A percentile compares a stretch with the other conserved stretches of the same genome.
Conservation (phyloP, 345 rosid species). For the Schrenkiella parvula region DNA sequence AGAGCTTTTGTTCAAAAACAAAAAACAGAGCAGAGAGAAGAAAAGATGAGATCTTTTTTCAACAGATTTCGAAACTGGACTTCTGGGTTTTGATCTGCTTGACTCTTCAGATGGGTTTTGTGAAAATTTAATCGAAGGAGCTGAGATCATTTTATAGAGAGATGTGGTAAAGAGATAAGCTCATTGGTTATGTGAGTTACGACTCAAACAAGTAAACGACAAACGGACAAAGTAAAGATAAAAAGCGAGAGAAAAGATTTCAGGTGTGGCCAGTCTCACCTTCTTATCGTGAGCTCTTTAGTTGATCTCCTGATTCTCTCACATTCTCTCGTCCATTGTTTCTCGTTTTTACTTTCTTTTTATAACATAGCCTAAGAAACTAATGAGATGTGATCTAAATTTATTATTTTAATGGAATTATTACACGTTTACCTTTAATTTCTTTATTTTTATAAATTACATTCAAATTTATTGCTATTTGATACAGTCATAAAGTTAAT, state of each 20-base stretch:
- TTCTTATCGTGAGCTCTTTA: slow-evolving; percentile 26
- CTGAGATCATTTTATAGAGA: slow-evolving; percentile 30
- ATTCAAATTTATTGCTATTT: neutral
- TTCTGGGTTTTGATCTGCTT: slow-evolving; percentile 21
- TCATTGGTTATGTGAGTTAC: slow-evolving; percentile 28
- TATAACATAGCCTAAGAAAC: neutral
- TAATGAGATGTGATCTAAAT: neutral
- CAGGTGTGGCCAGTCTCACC: slow-evolving; percentile 21
- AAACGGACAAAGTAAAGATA: slow-evolving; percentile 2
- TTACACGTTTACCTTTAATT: neutral
- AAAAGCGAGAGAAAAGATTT: neutral
- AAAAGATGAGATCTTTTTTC: neutral
- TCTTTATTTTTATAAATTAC: neutral
- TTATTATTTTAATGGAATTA: neutral
- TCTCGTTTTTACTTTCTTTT: neutral
- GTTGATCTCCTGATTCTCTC: neutral
- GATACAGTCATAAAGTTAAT: neutral
- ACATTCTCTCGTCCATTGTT: slow-evolving; percentile 5
- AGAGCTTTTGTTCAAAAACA: neutral
- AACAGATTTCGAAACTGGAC: neutral
- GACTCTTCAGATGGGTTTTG: neutral
- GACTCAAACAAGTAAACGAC: slow-evolving; percentile 30
- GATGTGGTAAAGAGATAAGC: slow-evolving; percentile 32
- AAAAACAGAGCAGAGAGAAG: neutral
- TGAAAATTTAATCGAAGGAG: neutral